Evolutionary conservation across 2,329 filamentous ascomycete species (phyloP).

Genomic region (Fusarium beomiforme): DNA sequence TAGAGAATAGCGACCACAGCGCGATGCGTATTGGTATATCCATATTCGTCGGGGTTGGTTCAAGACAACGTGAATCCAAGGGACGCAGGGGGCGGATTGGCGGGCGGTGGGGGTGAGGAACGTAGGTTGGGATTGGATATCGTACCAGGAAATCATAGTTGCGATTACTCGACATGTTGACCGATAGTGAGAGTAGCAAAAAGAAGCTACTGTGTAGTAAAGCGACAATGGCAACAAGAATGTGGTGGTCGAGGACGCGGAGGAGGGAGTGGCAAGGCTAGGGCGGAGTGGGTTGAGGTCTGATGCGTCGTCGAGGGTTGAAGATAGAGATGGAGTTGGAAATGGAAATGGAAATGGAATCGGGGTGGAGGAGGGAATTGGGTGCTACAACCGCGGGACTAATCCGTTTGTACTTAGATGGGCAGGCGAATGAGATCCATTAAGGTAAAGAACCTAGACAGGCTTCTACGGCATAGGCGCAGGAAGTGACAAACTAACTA

Average conservation of each 20-base stretch:
- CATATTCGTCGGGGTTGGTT: conserved; percentile 14
- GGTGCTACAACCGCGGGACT: conserved; percentile 22
- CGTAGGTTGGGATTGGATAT: conserved; percentile 33
- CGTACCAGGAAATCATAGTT: conserved; percentile 99
- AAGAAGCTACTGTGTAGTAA: conserved; percentile 23
- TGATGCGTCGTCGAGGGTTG: conserved; percentile 32
- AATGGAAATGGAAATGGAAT: conserved; percentile 10
- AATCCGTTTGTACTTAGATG: neutral
- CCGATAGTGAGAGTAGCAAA: conserved; percentile 34
- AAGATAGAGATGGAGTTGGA: conserved; percentile 31
- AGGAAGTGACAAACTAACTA: neutral
- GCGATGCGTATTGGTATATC: neutral
- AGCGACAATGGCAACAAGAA: conserved; percentile 21
- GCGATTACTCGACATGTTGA: conserved; percentile 90
- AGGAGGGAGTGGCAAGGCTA: conserved; percentile 10
- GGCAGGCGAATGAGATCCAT: conserved; percentile 11
- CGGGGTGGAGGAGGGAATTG: conserved; percentile 6
- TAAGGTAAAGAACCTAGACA: neutral
- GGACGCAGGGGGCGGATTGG: conserved; percentile 28
- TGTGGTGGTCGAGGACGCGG: conserved; percentile 12
- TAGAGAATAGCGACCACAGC: conserved; percentile 5
- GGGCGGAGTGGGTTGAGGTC: conserved; percentile 6
- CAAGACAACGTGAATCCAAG: conserved; percentile 12
- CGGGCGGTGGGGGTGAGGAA: conserved; percentile 31
- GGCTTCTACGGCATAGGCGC: conserved; percentile 6